Percentiles rank a stretch among this genome's conserved stretches.
These are phyloP conservation scores for Aureococcus anophagefferens DNA, from an alignment of 108 stramenopile species.

Conservation along the genomic window DNA sequence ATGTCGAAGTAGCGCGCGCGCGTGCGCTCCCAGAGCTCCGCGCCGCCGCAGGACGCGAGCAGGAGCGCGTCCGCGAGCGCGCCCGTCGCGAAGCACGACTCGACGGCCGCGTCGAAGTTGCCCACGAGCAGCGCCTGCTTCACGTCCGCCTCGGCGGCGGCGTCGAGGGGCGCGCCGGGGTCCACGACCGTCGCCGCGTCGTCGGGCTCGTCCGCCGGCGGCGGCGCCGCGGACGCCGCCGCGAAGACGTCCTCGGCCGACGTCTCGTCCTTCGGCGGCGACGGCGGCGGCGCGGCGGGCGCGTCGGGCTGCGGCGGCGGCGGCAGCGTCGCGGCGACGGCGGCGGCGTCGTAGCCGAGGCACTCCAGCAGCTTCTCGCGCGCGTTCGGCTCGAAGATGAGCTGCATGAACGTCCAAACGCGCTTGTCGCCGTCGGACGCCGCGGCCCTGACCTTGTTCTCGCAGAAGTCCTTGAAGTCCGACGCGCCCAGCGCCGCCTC, in stretches of 20 bases:
- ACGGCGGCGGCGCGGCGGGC: not conserved
- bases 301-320: slow-evolving; percentile 1
- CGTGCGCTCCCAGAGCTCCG: slow-evolving; percentile 79
- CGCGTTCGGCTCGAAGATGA: slow-evolving; percentile 83
- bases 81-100: slow-evolving; percentile 78
- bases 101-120: slow-evolving; percentile 89
- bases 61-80: slow-evolving; percentile 84
- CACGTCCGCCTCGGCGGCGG: slow-evolving; percentile 58
- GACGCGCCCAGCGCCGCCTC: slow-evolving; percentile 51
- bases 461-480: slow-evolving; percentile 62
- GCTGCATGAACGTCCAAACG: slow-evolving; percentile 84
- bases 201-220: not conserved
- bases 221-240: not conserved
- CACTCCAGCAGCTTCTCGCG: slow-evolving; percentile 73
- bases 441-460: slow-evolving; percentile 38
- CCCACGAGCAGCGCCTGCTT: slow-evolving; percentile 81
- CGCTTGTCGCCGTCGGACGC: slow-evolving; percentile 35
- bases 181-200: slow-evolving; percentile 5
- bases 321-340: slow-evolving; percentile 27
- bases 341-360: slow-evolving; percentile 79
- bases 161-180: slow-evolving; percentile 31
- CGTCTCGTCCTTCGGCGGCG: not conserved
- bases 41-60: slow-evolving; percentile 81
- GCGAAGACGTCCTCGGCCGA: not conserved
- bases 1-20: slow-evolving; percentile 73